These are phyloP conservation scores for Melanomma pulvis-pyrius DNA, from an alignment of 495 filamentous ascomycete genomes.

Conservation along the genomic window DNA sequence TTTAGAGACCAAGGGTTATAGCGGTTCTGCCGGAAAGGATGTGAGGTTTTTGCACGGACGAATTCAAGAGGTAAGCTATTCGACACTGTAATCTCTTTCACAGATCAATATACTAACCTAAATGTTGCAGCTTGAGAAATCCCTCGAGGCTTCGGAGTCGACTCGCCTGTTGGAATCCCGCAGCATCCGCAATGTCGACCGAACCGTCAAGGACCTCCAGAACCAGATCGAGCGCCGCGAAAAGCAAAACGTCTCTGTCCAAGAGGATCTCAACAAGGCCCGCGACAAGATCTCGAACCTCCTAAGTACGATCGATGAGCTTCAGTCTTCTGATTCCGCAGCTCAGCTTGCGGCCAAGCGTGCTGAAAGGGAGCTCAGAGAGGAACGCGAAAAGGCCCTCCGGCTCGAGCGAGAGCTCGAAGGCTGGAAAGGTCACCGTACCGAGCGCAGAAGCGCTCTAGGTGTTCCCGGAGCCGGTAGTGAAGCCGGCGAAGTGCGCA, in stretches of 20 bases:
- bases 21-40: conserved; percentile 81
- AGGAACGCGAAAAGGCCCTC: conserved; percentile 82
- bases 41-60: conserved; percentile 92
- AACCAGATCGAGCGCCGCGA: conserved; percentile 90
- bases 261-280: conserved; percentile 77
- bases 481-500: conserved; percentile 43
- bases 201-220: conserved; percentile 90
- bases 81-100: conserved; percentile 8
- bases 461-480: conserved; percentile 39
- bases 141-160: conserved; percentile 81
- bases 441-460: conserved; percentile 54
- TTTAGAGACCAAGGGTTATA: conserved; percentile 95
- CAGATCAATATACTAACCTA: conserved; percentile 31
- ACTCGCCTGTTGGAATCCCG: conserved; percentile 78
- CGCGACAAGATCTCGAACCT: conserved; percentile 90
- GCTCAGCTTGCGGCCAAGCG: conserved; percentile 77
- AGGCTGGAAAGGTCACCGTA: conserved; percentile 74
- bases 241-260: conserved; percentile 75
- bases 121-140: conserved; percentile 74
- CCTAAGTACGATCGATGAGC: conserved; percentile 87
- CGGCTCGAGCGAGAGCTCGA: conserved; percentile 88
- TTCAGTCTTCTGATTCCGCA: conserved; percentile 82
- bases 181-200: conserved; percentile 89
- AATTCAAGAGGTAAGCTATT: conserved; percentile 81
- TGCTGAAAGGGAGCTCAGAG: conserved; percentile 84